Evolutionary conservation across 75 land plant genomes (phyloP).

Genomic region (Cryptomeria japonica): DNA sequence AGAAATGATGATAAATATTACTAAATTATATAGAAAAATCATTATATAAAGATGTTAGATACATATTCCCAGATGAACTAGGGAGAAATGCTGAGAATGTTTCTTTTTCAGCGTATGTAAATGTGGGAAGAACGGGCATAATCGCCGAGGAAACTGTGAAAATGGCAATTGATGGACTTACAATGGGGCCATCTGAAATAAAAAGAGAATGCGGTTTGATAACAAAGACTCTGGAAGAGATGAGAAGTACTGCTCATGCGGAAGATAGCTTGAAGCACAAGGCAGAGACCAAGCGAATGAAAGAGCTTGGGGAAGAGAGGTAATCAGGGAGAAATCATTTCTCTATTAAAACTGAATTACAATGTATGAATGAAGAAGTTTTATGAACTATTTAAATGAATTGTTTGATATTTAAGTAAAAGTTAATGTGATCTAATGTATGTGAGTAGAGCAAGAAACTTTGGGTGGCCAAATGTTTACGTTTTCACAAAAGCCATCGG

Average conservation of each 20-base stretch:
- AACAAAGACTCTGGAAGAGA: not conserved
- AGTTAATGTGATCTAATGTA: too few relatives aligned
- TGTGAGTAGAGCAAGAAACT: slow-evolving; percentile 54
- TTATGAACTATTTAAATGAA: too few relatives aligned
- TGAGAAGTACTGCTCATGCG: not conserved
- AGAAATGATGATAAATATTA: too few relatives aligned
- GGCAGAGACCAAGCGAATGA: not conserved
- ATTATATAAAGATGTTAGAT: too few relatives aligned
- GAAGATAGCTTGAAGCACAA: not conserved
- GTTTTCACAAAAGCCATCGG: slow-evolving; percentile 75
- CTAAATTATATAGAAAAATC: too few relatives aligned
- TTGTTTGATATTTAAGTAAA: too few relatives aligned
- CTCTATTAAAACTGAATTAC: too few relatives aligned
- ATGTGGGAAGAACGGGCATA: not conserved
- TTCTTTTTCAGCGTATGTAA: not conserved
- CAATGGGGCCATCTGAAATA: not conserved
- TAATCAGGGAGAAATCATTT: not conserved
- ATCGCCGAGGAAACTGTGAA: not conserved
- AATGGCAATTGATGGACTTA: not conserved
- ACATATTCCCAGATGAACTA: too few relatives aligned
- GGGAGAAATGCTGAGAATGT: not conserved
- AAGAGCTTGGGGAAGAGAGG: not conserved
- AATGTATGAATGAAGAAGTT: too few relatives aligned
- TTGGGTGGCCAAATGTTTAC: slow-evolving; percentile 75
- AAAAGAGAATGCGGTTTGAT: not conserved